Base-by-base conservation (phyloP, 148 eudicot genomes). In the Persicaria maculosa region DNA sequence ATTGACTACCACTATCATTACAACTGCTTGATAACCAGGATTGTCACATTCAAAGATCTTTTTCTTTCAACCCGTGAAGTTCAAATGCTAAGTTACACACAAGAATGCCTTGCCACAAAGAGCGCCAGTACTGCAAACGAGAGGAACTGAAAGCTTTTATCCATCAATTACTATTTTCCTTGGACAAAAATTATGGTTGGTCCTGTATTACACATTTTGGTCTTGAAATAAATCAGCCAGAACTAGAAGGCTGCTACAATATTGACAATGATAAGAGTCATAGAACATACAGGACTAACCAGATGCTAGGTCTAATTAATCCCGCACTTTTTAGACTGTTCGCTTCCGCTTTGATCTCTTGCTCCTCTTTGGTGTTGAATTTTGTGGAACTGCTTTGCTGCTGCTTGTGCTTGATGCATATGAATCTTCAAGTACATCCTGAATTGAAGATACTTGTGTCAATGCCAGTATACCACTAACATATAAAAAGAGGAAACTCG, bases 301-400 rank as follows among this genome's bases (percentile, higher is more conserved):
- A 74, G 50, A 71, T 79, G 75, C 84, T 85, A 88, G 85, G 87
- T 53, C 71, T 74, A 84, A 79, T 73, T 67, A 67, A 57, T 64
- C 4, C 3, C 68, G 82, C 73, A 74, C 22, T 78, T 31, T 36
- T 91, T 87, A 94, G 81, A 87, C 98, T 58, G 88, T 83, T 72
- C 91, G 89, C 87, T 94, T 94, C 79, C 90, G 81, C 80, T 94
- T 92, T 48, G 97, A 92, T 79, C 98, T 80, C 88, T 92, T 94
- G 87, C 97, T 92, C 84, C 82, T 89, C 82, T 82, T 88, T 74
- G 93, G 86, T 74, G 80, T 74, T 75, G 98, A 81, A 82, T 81
- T 87, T 76, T 89, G 81, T 31, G 96, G 90, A 77, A 81, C 72
- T 47, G 82, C 74, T 84, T 94, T 92, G 84, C 79, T 84, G 64